Evolutionary conservation across 176 grass and related monocot species (phyloP).

Genomic region (Oryza glaberrima): DNA sequence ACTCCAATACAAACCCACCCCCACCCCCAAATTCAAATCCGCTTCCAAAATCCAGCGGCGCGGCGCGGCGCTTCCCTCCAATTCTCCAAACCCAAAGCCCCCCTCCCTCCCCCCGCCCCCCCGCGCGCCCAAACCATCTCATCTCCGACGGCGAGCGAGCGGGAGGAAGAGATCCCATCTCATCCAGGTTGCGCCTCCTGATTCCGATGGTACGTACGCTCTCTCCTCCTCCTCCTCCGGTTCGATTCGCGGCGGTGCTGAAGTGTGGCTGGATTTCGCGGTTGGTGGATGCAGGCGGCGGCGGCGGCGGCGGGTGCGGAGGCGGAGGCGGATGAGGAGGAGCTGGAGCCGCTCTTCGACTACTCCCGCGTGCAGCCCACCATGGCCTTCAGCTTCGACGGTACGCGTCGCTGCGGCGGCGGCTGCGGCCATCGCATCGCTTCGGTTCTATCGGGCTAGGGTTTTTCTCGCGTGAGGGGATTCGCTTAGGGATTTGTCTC

Average conservation of each 20-base stretch:
- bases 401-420: constrained; percentile 32
- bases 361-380: constrained; percentile 75
- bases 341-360: constrained; percentile 94
- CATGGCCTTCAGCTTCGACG: constrained; percentile 66
- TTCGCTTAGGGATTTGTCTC: constrained; percentile 1
- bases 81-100: background rate
- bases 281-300: constrained; percentile 27
- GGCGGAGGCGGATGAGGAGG: constrained; percentile 39
- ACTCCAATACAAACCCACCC: too few species aligned
- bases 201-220: background rate
- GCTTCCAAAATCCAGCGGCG: background rate
- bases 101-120: too few species aligned
- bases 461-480: constrained; percentile 27
- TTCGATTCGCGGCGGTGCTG: constrained; percentile 13
- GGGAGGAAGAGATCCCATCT: background rate
- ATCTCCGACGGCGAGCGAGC: background rate
- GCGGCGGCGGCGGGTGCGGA: background rate
- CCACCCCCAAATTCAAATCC: constrained; percentile 18
- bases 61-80: background rate
- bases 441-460: background rate
- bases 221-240: background rate
- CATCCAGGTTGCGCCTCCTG: background rate
- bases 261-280: background rate
- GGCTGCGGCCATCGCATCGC: background rate
- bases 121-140: background rate